phyloP scores from a whole-genome alignment of 805 yeast genomes.

The Yamadazyma takamatsuzukensis region DNA sequence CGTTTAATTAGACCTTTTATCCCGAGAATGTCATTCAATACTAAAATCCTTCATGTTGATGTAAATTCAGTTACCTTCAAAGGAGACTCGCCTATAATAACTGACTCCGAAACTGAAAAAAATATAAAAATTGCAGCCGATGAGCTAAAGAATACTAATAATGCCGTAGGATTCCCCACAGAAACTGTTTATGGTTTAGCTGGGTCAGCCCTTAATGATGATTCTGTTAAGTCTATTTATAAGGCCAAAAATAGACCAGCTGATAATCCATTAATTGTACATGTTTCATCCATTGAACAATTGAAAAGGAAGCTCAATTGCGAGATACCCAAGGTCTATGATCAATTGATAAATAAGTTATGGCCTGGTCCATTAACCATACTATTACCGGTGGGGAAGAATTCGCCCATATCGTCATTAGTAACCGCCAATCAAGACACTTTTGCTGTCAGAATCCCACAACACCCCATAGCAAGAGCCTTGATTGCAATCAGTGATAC shows the following conservation, averaged over 20 bases:
- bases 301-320: slow-evolving; percentile 53
- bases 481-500: slow-evolving; percentile 77
- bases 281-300: slow-evolving; percentile 75
- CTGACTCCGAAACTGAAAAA: slow-evolving; percentile 49
- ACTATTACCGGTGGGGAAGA: slow-evolving; percentile 56
- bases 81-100: slow-evolving; percentile 38
- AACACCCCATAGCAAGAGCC: slow-evolving; percentile 86
- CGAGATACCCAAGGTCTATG: slow-evolving; percentile 66
- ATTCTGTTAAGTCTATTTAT: slow-evolving; percentile 73
- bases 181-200: slow-evolving; percentile 97
- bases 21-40: slow-evolving; percentile 15
- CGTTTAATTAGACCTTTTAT: too few relatives aligned
- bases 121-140: slow-evolving; percentile 59
- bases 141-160: slow-evolving; percentile 44
- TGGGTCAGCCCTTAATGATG: slow-evolving; percentile 74
- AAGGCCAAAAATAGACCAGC: slow-evolving; percentile 90
- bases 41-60: slow-evolving; percentile 51
- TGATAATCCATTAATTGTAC: slow-evolving; percentile 92
- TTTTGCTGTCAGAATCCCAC: slow-evolving; percentile 88
- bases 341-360: slow-evolving; percentile 57
- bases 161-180: slow-evolving; percentile 90
- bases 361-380: slow-evolving; percentile 99
- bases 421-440: slow-evolving; percentile 89
- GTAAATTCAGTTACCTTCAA: slow-evolving; percentile 49
- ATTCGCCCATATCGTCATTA: slow-evolving; percentile 56